Evolutionary conservation across 805 yeast species (phyloP).

Genomic region (Metschnikowia borealis): DNA sequence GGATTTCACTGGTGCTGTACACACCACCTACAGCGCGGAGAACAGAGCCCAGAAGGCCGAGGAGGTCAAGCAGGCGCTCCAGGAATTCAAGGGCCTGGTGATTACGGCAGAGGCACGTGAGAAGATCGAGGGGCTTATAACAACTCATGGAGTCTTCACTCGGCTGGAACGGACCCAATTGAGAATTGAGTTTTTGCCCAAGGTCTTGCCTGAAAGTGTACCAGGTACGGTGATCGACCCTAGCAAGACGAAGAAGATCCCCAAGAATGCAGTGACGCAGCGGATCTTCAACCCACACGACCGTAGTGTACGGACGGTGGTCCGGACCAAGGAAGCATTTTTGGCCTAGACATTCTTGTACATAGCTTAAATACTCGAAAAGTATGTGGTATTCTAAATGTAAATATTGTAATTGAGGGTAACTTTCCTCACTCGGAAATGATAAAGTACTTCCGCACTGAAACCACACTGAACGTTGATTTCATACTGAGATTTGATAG

Average conservation of each 20-base stretch:
- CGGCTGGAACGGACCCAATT: conserved; percentile 35
- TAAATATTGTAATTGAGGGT: too few species aligned
- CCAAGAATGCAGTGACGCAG: conserved; percentile 47
- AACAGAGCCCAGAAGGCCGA: conserved; percentile 22
- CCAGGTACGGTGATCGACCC: conserved; percentile 36
- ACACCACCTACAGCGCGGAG: conserved; percentile 32
- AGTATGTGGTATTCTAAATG: too few species aligned
- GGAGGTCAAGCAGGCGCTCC: conserved; percentile 21
- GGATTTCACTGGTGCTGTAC: conserved; percentile 41
- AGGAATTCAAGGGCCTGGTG: conserved; percentile 20
- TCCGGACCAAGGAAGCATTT: conserved; percentile 53
- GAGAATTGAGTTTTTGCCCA: conserved; percentile 49
- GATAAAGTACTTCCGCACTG: too few species aligned
- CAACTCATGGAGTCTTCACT: conserved; percentile 38
- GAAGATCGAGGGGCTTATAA: conserved; percentile 42
- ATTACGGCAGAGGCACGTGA: conserved; percentile 36
- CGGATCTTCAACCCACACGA: conserved; percentile 60
- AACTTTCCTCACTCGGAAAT: too few species aligned
- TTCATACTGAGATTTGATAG: background rate
- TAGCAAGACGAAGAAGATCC: conserved; percentile 37
- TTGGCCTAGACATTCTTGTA: conserved; percentile 9
- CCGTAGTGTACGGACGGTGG: conserved; percentile 48
- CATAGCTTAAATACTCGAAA: conserved; percentile 3
- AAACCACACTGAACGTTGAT: background rate
- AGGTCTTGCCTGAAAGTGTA: conserved; percentile 49